Evolutionary conservation across 2,329 filamentous ascomycete genomes (phyloP).

Genomic region (Venturia oleaginea): DNA sequence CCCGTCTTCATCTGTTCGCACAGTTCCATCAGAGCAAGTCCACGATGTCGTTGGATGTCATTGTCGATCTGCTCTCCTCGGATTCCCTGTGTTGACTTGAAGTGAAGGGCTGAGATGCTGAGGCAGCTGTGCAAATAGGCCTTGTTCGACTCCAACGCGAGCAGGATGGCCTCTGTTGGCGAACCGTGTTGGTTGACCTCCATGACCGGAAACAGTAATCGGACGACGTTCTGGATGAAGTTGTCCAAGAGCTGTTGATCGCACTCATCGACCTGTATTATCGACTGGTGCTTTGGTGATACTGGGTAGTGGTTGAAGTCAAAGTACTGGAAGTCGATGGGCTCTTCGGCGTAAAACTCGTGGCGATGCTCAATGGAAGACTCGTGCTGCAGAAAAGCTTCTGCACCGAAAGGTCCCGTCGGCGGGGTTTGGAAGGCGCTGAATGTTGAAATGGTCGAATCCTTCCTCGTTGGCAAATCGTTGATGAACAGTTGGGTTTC

Average conservation of each 20-base stretch:
- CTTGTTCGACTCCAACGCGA: constrained; percentile 82
- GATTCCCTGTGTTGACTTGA: constrained; percentile 62
- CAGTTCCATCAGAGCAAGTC: constrained; percentile 74
- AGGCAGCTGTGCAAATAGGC: constrained; percentile 93
- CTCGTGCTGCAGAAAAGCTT: constrained; percentile 65
- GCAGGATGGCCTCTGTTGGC: constrained; percentile 74
- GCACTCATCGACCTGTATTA: constrained; percentile 75
- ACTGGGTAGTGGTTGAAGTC: constrained; percentile 65
- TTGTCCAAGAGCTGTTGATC: constrained; percentile 84
- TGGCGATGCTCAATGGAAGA: constrained; percentile 54
- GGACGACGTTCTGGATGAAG: constrained; percentile 80
- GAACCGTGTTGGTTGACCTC: constrained; percentile 83
- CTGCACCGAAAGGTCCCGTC: constrained; percentile 54
- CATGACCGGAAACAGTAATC: constrained; percentile 83
- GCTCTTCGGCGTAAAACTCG: constrained; percentile 53
- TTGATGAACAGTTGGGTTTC: constrained; percentile 91
- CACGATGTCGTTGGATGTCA: constrained; percentile 88
- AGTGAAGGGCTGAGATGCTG: constrained; percentile 84
- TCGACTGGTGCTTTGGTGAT: constrained; percentile 55
- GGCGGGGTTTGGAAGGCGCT: constrained; percentile 81
- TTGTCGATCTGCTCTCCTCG: constrained; percentile 68
- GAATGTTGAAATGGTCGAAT: constrained; percentile 86
- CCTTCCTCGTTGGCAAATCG: constrained; percentile 72
- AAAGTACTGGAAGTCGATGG: constrained; percentile 67
- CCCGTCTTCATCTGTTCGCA: constrained; percentile 75